phyloP scores from a whole-genome alignment of 2,329 filamentous ascomycete species.

The Aspergillus ruber region DNA sequence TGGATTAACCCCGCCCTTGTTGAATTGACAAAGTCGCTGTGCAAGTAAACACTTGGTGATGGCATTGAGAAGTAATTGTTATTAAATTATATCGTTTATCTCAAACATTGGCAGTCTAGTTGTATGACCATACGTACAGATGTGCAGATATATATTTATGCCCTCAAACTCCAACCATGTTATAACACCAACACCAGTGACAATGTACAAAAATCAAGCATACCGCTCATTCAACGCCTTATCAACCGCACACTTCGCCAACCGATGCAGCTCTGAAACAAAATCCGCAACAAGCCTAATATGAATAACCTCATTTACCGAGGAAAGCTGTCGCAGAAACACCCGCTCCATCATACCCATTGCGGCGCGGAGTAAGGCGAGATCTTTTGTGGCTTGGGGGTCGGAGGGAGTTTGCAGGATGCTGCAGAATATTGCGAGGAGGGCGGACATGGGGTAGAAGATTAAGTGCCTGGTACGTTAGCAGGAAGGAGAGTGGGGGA shows the following conservation, averaged over 20 bases:
- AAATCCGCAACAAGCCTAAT: slow-evolving; percentile 40
- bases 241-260: slow-evolving; percentile 41
- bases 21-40: too few species aligned
- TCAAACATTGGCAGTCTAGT: too few species aligned
- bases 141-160: too few species aligned
- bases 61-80: too few species aligned
- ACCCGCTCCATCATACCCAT: slow-evolving; percentile 39
- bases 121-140: too few species aligned
- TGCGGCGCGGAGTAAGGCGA: slow-evolving; percentile 41
- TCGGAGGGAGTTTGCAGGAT: slow-evolving; percentile 46
- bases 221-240: slow-evolving; percentile 28
- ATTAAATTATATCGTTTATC: too few species aligned
- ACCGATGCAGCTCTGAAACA: slow-evolving; percentile 38
- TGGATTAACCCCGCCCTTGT: too few species aligned
- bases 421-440: slow-evolving; percentile 51
- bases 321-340: slow-evolving; percentile 22
- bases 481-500: slow-evolving; percentile 7
- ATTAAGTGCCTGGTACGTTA: slow-evolving; percentile 43
- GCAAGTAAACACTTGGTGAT: too few species aligned
- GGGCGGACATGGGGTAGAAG: slow-evolving; percentile 52
- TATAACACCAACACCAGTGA: too few species aligned
- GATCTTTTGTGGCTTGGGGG: slow-evolving; percentile 39
- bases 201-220: background rate
- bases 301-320: slow-evolving; percentile 34
- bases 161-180: too few species aligned